phyloP scores from a whole-genome alignment of 805 yeast species.

The Millerozyma miso region DNA sequence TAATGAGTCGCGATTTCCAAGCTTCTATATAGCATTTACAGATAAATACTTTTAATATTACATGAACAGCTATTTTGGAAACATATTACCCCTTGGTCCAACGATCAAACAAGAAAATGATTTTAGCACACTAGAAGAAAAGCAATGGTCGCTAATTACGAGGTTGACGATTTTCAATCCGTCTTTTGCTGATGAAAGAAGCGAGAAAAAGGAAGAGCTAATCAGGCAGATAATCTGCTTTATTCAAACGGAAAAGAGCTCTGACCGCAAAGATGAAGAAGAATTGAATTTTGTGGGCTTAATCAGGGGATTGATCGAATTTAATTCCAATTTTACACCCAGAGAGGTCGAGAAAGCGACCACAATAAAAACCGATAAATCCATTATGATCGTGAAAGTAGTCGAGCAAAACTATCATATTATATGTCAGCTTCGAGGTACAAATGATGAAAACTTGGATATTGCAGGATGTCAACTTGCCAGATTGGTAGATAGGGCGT shows the following conservation, averaged over 20 bases:
- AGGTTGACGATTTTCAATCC: constrained; percentile 30
- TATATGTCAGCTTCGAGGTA: constrained; percentile 19
- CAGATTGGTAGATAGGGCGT: constrained; percentile 16
- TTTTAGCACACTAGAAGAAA: neutral
- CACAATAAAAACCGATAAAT: constrained; percentile 22
- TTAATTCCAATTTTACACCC: constrained; percentile 22
- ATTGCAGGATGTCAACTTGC: constrained; percentile 23
- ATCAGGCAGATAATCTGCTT: constrained; percentile 31
- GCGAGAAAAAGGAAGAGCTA: constrained; percentile 27
- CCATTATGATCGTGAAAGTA: constrained; percentile 21
- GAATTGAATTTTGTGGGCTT: constrained; percentile 32
- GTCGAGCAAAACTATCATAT: constrained; percentile 23
- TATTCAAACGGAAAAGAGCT: constrained; percentile 10
- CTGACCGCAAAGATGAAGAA: constrained; percentile 12
- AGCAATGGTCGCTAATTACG: neutral
- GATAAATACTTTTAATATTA: neutral
- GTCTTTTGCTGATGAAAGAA: constrained; percentile 16
- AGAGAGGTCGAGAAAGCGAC: constrained; percentile 8
- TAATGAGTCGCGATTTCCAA: neutral
- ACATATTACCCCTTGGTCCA: constrained; percentile 21
- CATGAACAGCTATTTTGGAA: constrained; percentile 27
- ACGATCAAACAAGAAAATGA: constrained; percentile 3
- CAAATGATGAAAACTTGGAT: constrained; percentile 12
- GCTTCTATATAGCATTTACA: neutral
- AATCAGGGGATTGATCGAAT: constrained; percentile 31